Base-by-base conservation (phyloP, 129 eudicot genomes). In the Lactuca sativa region DNA sequence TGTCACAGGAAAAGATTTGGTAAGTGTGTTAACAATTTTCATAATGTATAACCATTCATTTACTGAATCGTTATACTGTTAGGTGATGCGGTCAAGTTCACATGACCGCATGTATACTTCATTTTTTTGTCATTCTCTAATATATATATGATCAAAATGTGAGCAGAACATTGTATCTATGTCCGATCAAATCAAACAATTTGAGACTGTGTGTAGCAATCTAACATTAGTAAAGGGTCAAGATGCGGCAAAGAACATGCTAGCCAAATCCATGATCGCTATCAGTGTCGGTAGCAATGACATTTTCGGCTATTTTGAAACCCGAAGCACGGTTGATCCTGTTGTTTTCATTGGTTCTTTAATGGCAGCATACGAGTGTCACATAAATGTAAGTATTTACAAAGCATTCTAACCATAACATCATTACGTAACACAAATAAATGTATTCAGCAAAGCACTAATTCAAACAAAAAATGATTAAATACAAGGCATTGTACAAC, bases 201-300 rank as follows among this genome's bases (percentile, higher is more conserved):
- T 84, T 18, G 44, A n/a, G 13, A 58, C 56, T 4, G 69, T 80
- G 9, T 67, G 58, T 15, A 37, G 49, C 21, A 77, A 76, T 48
- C 61, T 80, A 10, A 52, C 77, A 5, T 56, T 57, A 11, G 7
- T 66, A 18, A 60, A 64, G 41, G 88, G 88, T 25, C 58, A 14
- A 43, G 31, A 48, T 6, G 67, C 71, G 16, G 74, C 86, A 14
- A 68, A 79, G 0, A 30, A 25, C 8, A 11, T 78, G 7, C 74
- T 85, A 18, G 30, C 69, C n/a, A 79, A 73, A 63, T 79, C 85
- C 36, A 0, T 85, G 73, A 68, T 79, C 65, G 69, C 64, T 21
- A 76, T 85, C 41, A 79, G 84, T 25, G 31, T 70, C 4, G 87
- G 91, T 9, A 85, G 84, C 85, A 82, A 79, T 18, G 85, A 85